phyloP scores from a whole-genome alignment of 2,329 filamentous ascomycete genomes.

The Hypoxylon sp. region DNA sequence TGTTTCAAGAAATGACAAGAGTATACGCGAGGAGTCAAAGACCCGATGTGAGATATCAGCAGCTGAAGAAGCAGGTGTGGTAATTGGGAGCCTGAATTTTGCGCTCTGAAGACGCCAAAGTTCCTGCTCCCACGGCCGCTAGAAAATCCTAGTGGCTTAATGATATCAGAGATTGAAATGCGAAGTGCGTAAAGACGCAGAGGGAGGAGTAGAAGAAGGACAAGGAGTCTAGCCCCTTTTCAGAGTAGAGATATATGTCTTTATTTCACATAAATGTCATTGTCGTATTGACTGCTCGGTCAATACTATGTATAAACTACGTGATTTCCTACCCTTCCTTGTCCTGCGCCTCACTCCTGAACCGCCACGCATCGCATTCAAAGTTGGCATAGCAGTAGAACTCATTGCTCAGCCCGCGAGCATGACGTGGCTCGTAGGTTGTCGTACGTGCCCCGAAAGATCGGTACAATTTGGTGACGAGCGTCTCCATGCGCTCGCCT shows the following conservation, averaged over 20 bases:
- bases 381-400: slow-evolving; percentile 86
- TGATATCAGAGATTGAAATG: neutral
- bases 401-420: slow-evolving; percentile 82
- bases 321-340: neutral
- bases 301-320: neutral
- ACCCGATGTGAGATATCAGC: too few species aligned
- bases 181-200: neutral
- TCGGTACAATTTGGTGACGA: slow-evolving; percentile 76
- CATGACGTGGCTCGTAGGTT: slow-evolving; percentile 75
- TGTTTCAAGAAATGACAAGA: too few species aligned
- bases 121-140: too few species aligned
- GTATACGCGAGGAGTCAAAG: too few species aligned
- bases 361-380: slow-evolving; percentile 68
- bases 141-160: too few species aligned
- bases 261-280: neutral
- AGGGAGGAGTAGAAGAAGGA: neutral
- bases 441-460: slow-evolving; percentile 73
- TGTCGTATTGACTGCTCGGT: neutral
- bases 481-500: slow-evolving; percentile 78
- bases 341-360: slow-evolving; percentile 41
- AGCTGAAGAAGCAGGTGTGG: too few species aligned
- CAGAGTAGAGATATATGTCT: neutral
- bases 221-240: neutral
- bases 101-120: too few species aligned
- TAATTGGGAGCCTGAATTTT: too few species aligned